Evolutionary conservation across 2,329 filamentous ascomycete genomes (phyloP).

Genomic region (Phyllosticta paracitricarpa): DNA sequence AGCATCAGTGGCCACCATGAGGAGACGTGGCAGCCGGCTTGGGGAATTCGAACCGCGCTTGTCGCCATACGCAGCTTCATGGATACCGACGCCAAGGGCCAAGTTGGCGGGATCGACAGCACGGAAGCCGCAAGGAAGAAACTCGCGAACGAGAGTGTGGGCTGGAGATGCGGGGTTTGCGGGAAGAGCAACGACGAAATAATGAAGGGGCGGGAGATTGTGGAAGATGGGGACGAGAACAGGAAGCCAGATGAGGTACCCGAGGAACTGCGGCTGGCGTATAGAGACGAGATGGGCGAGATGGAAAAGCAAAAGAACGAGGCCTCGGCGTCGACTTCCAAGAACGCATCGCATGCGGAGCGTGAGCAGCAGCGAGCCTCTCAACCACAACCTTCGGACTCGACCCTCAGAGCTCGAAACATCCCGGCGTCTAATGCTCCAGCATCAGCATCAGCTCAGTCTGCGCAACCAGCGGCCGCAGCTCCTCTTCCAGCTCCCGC

Average conservation of each 20-base stretch:
- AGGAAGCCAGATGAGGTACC: conserved; percentile 39
- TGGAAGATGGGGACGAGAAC: conserved; percentile 30
- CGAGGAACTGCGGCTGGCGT: conserved; percentile 54
- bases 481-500: conserved; percentile 10
- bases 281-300: conserved; percentile 58
- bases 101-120: conserved; percentile 75
- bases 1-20: conserved; percentile 92
- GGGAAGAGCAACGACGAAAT: conserved; percentile 63
- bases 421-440: not conserved
- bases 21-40: conserved; percentile 97
- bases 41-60: conserved; percentile 87
- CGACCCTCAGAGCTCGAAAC: not conserved
- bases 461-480: not conserved
- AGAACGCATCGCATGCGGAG: not conserved
- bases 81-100: conserved; percentile 79
- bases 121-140: conserved; percentile 46
- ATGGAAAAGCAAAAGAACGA: conserved; percentile 17
- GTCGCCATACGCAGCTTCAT: conserved; percentile 76
- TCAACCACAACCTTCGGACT: not conserved
- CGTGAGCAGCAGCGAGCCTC: not conserved
- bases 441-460: not conserved
- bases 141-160: conserved; percentile 56
- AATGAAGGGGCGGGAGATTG: conserved; percentile 56
- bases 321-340: not conserved
- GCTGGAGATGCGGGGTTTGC: conserved; percentile 63